Evolutionary conservation across 208 protist species (phyloP), one percentile per base, ranked within the genome.

Genomic region (Balamuthia mandrillaris): DNA sequence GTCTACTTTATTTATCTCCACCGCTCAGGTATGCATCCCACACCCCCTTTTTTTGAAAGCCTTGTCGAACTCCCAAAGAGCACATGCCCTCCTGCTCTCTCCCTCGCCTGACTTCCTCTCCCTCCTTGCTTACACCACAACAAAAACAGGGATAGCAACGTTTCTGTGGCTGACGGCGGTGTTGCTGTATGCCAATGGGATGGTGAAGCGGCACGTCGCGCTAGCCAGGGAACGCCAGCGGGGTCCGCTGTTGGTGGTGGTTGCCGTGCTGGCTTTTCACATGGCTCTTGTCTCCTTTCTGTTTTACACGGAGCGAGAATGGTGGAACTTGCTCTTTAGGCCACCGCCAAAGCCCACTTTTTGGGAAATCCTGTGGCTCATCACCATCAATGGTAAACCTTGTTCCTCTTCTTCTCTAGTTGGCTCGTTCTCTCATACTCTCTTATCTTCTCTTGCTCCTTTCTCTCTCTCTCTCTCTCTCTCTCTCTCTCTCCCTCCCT

Each of bases 1-100:
- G 14, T 66, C 41, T 47, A 86, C 7, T 88, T 88, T 61, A 5
- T 88, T 24, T 88, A 88, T 68, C 51, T 68, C 45, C 86, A 88
- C 68, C 21, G 79, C 41, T 51, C 65, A n/a, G 77, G 65, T 58
- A 82, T 81, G 29, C 7, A 37, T 56, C n/a, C 9, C 9, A 12
- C 56, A 31, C 31, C 12, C 45, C 31, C n/a, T 7, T 27, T n/a
- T 74, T n/a, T 74, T 49, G 49, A 18, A 18, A 56, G 18, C 18
- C 49, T 56, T 56, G n/a, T 24, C 18, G 49, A 18, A 56, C 49
- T n/a, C 18, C 49, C 18, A 18, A 56, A n/a, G 49, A 56, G 49
- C 49, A 56, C n/a, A n/a, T n/a, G n/a, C n/a, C n/a, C n/a, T n/a
- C n/a, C n/a, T n/a, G n/a, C n/a, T n/a, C n/a, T n/a, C n/a, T n/a